Base-by-base conservation (phyloP, 1,284 basidiomycete genomes). In the Megacollybia platyphylla region DNA sequence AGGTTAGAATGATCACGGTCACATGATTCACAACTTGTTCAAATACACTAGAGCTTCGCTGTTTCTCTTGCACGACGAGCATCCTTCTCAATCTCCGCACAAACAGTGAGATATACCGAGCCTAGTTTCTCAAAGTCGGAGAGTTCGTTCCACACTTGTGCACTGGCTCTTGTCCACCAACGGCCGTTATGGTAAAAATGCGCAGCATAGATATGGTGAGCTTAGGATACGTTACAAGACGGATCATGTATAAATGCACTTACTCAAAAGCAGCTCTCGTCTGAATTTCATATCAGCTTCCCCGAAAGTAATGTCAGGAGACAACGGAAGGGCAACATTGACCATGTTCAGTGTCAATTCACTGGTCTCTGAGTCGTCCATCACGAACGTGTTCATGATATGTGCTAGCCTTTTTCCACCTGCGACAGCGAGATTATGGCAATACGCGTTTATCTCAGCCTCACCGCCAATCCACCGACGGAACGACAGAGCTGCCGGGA, bases 381-480 rank as follows among this genome's bases (percentile, higher is more conserved):
- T 63, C 1, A 86, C 65, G 0, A 59, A 56, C 1, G 87, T 90
- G 5, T 74, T 76, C 28, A 88, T 60, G 2, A 80, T 58, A 48
- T 79, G 68, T 0, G 77, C 75, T 2, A 91, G 65, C 9, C 64
- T 62, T 46, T 71, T 68, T 0, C 86, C 88, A 13, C 88, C 91
- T 42, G 70, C 62, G 1, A 83, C 51, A 0, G 90, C 91, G 18
- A 93, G 70, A 5, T 68, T 56, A 53, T 81, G 81, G 52, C 77
- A 87, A 58, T 93, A 89, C 3, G 62, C 66, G 53, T 82, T 79
- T 48, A 93, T 90, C 44, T 71, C 71, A 11, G 71, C 63, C 60
- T 94, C 91, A 2, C 91, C 91, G 1, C 90, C 91, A 15, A 93
- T 65, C 72, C 77, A 82, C 40, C 75, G 55, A 20, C 90, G 72